Evolutionary conservation across 73 alveolate genomes (phyloP).

Genomic region (Tetrahymena elliotti): DNA sequence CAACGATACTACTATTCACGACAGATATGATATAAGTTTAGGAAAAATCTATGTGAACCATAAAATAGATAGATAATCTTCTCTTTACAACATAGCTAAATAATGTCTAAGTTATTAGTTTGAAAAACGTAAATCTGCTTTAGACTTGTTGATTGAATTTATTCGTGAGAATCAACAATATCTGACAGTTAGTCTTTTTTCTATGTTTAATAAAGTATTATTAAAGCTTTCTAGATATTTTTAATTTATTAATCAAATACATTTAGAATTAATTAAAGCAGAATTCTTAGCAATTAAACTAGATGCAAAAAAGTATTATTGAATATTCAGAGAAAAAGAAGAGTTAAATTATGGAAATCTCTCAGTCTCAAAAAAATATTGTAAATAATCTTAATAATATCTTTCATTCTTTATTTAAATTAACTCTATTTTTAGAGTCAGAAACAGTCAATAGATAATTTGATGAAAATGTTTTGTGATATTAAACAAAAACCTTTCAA

Average conservation of each 20-base stretch:
- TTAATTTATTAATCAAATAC: too few relatives aligned
- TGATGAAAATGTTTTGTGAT: neutral
- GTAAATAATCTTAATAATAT: neutral
- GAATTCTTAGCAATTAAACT: too few relatives aligned
- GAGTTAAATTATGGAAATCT: too few relatives aligned
- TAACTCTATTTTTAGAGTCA: neutral
- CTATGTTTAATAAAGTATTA: neutral
- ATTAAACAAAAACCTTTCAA: neutral
- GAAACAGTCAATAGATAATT: neutral
- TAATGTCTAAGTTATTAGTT: neutral
- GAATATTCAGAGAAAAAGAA: too few relatives aligned
- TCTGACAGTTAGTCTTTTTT: neutral
- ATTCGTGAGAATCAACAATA: neutral
- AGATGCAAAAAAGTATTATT: too few relatives aligned
- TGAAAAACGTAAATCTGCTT: neutral
- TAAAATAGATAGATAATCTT: neutral
- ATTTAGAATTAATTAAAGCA: too few relatives aligned
- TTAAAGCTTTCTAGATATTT: too few relatives aligned
- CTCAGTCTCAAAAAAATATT: neutral
- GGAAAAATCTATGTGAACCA: neutral
- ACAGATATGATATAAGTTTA: neutral
- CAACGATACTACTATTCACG: neutral
- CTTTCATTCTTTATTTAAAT: too few relatives aligned
- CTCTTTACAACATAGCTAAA: neutral
- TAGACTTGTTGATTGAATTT: neutral